phyloP scores from a whole-genome alignment of 108 stramenopile species.

The Conticribra weissflogii region DNA sequence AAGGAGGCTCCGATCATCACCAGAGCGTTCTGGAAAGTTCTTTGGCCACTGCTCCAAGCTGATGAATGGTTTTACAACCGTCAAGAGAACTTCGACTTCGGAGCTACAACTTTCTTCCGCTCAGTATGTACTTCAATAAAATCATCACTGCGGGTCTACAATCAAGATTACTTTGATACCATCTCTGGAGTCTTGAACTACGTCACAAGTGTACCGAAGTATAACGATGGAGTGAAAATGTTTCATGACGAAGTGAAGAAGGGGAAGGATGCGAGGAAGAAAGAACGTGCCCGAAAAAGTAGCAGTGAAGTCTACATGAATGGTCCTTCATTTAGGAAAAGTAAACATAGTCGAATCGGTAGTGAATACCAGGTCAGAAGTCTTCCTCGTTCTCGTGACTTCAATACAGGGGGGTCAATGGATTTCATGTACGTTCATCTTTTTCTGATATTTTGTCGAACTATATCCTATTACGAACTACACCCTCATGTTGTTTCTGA shows the following conservation, averaged over 20 bases:
- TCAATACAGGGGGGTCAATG: background rate
- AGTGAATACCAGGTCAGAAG: slow-evolving; percentile 16
- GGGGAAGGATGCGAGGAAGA: slow-evolving; percentile 5
- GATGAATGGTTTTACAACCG: slow-evolving; percentile 20
- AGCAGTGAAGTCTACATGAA: background rate
- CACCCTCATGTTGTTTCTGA: background rate
- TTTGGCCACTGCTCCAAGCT: slow-evolving; percentile 16
- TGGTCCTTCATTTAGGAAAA: background rate
- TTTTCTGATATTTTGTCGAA: background rate
- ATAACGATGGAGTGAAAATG: background rate
- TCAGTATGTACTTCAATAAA: background rate
- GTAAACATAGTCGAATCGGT: slow-evolving; percentile 19
- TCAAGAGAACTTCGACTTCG: slow-evolving; percentile 27
- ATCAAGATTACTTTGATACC: slow-evolving; percentile 11
- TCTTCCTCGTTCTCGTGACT: slow-evolving; percentile 14
- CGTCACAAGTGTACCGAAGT: background rate
- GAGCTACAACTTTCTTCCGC: slow-evolving; percentile 17
- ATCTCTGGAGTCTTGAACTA: slow-evolving; percentile 10
- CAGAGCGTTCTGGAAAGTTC: slow-evolving; percentile 26
- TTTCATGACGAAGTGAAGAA: slow-evolving; percentile 11
- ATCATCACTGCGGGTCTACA: background rate
- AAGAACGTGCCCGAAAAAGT: background rate
- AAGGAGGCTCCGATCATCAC: background rate
- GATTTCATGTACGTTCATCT: slow-evolving; percentile 23
- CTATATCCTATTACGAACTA: background rate